These are phyloP conservation scores for Leccinum imitatum DNA, from an alignment of 768 basidiomycete genomes.

Conservation along the genomic window DNA sequence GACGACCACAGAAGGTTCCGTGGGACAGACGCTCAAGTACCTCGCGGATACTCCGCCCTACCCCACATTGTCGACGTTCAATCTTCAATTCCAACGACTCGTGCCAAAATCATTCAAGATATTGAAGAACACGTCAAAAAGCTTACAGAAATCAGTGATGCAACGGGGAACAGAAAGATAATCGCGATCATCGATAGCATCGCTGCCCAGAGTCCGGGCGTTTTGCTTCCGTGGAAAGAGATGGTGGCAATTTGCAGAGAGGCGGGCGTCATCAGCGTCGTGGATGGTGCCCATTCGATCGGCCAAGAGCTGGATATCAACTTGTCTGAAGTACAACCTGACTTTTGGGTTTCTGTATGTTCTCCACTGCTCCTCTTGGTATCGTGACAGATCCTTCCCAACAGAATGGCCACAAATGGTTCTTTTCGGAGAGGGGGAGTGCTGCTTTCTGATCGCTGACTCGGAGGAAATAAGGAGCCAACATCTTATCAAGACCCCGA, in stretches of 20 bases:
- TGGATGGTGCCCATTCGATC: constrained; percentile 47
- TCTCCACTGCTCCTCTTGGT: background rate
- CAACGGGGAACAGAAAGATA: constrained; percentile 42
- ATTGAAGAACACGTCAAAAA: constrained; percentile 43
- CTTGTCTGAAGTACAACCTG: constrained; percentile 55
- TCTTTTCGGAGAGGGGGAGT: constrained; percentile 65
- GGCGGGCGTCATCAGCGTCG: constrained; percentile 59
- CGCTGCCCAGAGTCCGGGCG: constrained; percentile 55
- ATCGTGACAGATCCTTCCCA: background rate
- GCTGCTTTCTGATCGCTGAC: constrained; percentile 31
- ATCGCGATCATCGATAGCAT: constrained; percentile 73
- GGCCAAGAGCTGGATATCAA: constrained; percentile 59
- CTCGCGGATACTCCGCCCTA: too few species aligned
- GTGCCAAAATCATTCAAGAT: constrained; percentile 49
- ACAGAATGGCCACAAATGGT: constrained; percentile 87
- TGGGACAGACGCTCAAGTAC: too few species aligned
- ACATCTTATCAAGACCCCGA: constrained; percentile 40
- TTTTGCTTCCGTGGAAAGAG: constrained; percentile 67
- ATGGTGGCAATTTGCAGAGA: constrained; percentile 64
- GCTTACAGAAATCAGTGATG: constrained; percentile 24
- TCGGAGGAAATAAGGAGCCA: constrained; percentile 49
- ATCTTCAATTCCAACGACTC: too few species aligned
- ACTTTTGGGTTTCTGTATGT: constrained; percentile 77
- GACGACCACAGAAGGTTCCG: constrained; percentile 59
- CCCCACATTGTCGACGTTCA: too few species aligned